Evolutionary conservation across 2,329 filamentous ascomycete genomes (phyloP).

Genomic region (Colletotrichum liaoningense): DNA sequence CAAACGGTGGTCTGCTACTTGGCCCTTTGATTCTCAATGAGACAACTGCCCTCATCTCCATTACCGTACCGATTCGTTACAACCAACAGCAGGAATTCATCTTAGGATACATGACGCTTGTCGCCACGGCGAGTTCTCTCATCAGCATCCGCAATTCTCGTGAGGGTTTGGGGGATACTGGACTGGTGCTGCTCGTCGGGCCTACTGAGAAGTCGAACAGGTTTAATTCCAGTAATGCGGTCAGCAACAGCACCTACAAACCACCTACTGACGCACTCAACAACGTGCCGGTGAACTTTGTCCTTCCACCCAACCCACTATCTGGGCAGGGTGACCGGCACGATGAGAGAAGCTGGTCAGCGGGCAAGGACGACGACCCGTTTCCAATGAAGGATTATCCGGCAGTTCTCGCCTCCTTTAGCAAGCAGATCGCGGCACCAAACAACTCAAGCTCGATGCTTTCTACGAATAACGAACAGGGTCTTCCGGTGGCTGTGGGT

Average conservation of each 20-base stretch:
- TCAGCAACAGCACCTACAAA: conserved; percentile 59
- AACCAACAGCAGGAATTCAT: conserved; percentile 71
- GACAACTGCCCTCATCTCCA: conserved; percentile 80
- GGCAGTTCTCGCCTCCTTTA: conserved; percentile 71
- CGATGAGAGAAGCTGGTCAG: conserved; percentile 52
- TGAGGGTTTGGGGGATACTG: conserved; percentile 78
- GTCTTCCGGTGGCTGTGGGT: conserved; percentile 78
- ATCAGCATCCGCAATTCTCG: conserved; percentile 70
- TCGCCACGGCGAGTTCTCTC: conserved; percentile 76
- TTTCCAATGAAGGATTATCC: conserved; percentile 74
- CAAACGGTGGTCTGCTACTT: conserved; percentile 72
- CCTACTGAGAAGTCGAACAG: conserved; percentile 75
- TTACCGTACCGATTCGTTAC: conserved; percentile 83
- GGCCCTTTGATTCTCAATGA: conserved; percentile 81
- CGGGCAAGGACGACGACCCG: conserved; percentile 52
- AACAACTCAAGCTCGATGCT: conserved; percentile 79
- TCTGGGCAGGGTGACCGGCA: conserved; percentile 60
- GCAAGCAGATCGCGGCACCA: conserved; percentile 56
- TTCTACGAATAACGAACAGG: conserved; percentile 79
- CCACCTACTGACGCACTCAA: conserved; percentile 53
- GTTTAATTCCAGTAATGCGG: conserved; percentile 59
- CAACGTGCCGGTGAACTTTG: conserved; percentile 63
- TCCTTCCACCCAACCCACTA: conserved; percentile 66
- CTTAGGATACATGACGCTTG: conserved; percentile 85
- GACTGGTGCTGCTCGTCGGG: conserved; percentile 77